phyloP scores from a whole-genome alignment of 805 yeast genomes.

The Vanderwaltozyma polyspora region DNA sequence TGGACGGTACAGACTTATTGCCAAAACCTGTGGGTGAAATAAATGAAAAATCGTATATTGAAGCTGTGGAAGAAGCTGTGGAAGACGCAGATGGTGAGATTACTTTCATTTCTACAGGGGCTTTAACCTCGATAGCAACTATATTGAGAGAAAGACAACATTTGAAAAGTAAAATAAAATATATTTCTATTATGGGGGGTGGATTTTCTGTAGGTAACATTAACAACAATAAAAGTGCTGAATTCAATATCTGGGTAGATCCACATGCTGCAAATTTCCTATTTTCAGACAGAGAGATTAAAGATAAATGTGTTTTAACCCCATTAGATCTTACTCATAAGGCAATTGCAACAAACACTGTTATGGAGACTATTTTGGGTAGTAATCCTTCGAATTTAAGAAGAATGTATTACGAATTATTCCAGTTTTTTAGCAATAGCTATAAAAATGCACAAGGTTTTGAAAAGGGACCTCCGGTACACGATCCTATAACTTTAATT shows the following conservation, averaged over 20 bases:
- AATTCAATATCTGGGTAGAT: slow-evolving; percentile 67
- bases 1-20: slow-evolving; percentile 61
- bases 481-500: slow-evolving; percentile 66
- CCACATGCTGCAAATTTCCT: slow-evolving; percentile 61
- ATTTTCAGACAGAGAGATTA: slow-evolving; percentile 35
- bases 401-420: slow-evolving; percentile 41
- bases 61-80: slow-evolving; percentile 35
- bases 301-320: slow-evolving; percentile 40
- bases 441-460: slow-evolving; percentile 35
- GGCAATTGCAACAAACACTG: slow-evolving; percentile 34
- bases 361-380: slow-evolving; percentile 31
- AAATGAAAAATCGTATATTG: slow-evolving; percentile 23
- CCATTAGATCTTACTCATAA: slow-evolving; percentile 66
- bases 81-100: slow-evolving; percentile 35
- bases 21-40: slow-evolving; percentile 33
- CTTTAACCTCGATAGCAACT: slow-evolving; percentile 60
- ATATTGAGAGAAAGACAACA: slow-evolving; percentile 48
- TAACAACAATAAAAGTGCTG: slow-evolving; percentile 45
- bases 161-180: slow-evolving; percentile 36
- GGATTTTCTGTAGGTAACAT: slow-evolving; percentile 34
- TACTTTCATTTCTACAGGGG: slow-evolving; percentile 63
- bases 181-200: slow-evolving; percentile 72
- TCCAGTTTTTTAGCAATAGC: slow-evolving; percentile 38
- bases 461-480: slow-evolving; percentile 58
- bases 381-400: slow-evolving; percentile 37